Percentiles rank a stretch among this genome's conserved stretches.
Conservation (phyloP, 768 basidiomycete species). For the Chiua virens region DNA sequence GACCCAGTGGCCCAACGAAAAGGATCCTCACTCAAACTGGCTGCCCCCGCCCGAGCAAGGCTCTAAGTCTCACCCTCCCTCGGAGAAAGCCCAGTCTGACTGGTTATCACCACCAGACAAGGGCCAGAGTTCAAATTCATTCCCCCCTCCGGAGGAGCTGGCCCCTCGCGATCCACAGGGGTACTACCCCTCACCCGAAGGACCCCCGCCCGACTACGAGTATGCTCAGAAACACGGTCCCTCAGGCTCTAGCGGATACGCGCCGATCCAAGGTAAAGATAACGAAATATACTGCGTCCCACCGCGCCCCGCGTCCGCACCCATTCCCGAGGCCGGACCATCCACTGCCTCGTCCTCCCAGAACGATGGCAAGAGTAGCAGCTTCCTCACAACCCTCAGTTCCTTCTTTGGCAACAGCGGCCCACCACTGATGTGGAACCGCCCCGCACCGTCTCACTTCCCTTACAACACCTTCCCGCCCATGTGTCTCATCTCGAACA, state of each 20-base stretch:
- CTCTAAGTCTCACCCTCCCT: no score
- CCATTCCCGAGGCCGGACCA: not conserved
- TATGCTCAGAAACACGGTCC: slow-evolving; percentile 2
- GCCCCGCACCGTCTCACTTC: slow-evolving; percentile 12
- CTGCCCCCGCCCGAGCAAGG: slow-evolving; percentile 2
- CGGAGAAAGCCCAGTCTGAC: no score
- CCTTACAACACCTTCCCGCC: slow-evolving; percentile 26
- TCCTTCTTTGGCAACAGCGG: slow-evolving; percentile 31
- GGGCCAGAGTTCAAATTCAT: no score
- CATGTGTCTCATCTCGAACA: slow-evolving; percentile 31
- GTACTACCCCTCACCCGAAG: slow-evolving; percentile 3
- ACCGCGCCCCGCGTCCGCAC: not conserved
- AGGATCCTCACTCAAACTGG: slow-evolving; percentile 19
- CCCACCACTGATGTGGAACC: slow-evolving; percentile 27
- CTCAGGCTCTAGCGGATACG: no score
- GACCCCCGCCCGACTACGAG: slow-evolving; percentile 13
- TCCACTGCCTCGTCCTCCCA: not conserved
- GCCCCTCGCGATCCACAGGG: slow-evolving; percentile 13
- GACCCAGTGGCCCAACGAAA: slow-evolving; percentile 27
- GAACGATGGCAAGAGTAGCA: not conserved
- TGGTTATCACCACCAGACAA: no score
- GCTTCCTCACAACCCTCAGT: slow-evolving; percentile 14
- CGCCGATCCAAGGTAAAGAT: no score
- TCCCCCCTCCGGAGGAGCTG: not conserved
- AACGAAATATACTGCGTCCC: no score